Percentiles rank a stretch among this genome's conserved stretches.
These are phyloP conservation scores for Psilocybe tampanensis DNA, from an alignment of 768 basidiomycete species.

Conservation along the genomic window DNA sequence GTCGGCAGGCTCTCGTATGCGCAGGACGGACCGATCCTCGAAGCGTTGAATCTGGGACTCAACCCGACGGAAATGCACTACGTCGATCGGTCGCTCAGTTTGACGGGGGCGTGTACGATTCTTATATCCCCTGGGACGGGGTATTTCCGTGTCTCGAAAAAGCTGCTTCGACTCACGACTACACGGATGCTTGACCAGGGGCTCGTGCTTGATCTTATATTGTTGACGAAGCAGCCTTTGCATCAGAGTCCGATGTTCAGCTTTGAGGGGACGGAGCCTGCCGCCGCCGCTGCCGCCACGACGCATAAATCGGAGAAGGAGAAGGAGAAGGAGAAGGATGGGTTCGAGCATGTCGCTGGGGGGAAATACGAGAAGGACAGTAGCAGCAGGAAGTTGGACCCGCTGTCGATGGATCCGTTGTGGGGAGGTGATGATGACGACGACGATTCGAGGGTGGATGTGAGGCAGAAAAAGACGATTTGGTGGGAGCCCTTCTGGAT, in stretches of 20 bases:
- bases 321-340: conserved; percentile 43
- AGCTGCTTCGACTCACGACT: conserved; percentile 87
- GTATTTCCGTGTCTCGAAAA: conserved; percentile 90
- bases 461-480: conserved; percentile 55
- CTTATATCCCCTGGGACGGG: conserved; percentile 94
- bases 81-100: conserved; percentile 89
- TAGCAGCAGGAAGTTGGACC: conserved; percentile 55
- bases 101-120: conserved; percentile 84
- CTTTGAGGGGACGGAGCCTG: conserved; percentile 72
- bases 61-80: conserved; percentile 95
- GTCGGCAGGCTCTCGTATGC: conserved; percentile 83
- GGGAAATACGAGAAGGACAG: conserved; percentile 28
- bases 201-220: conserved; percentile 85
- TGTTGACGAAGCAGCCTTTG: conserved; percentile 87
- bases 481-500: conserved; percentile 95
- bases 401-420: conserved; percentile 67
- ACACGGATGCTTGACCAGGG: conserved; percentile 95
- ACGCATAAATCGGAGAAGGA: too few species aligned
- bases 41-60: conserved; percentile 90
- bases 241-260: conserved; percentile 94
- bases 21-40: conserved; percentile 94
- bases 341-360: conserved; percentile 8
- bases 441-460: conserved; percentile 40
- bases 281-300: too few species aligned
- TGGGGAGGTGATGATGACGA: conserved; percentile 77